These are phyloP conservation scores for Ganoderma leucocontextum DNA, from an alignment of 1,284 basidiomycete species.

Conservation along the genomic window DNA sequence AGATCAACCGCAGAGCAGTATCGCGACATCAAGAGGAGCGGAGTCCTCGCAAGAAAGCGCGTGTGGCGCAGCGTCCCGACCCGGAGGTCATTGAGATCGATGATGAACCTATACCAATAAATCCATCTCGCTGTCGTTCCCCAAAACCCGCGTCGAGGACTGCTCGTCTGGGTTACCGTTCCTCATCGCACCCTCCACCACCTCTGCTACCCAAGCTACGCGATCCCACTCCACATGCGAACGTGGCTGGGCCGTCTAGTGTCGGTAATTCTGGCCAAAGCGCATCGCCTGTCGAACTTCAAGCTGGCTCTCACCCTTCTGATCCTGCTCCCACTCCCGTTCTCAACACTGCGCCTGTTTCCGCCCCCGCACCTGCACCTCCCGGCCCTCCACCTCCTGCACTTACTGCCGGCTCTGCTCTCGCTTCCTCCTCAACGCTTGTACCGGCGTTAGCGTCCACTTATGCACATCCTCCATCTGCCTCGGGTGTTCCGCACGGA, in stretches of 20 bases:
- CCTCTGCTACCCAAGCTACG: background rate
- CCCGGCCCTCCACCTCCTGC: background rate
- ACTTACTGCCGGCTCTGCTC: background rate
- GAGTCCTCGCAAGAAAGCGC: constrained; percentile 1
- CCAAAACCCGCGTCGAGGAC: background rate
- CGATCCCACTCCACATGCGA: too few relatives aligned
- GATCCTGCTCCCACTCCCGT: background rate
- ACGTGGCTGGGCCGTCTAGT: background rate
- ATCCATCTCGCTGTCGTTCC: background rate
- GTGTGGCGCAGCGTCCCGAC: background rate
- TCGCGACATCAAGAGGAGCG: background rate
- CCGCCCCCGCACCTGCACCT: background rate
- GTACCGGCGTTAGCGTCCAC: background rate
- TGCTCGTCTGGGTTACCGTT: background rate
- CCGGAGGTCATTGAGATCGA: constrained; percentile 9
- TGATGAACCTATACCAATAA: background rate
- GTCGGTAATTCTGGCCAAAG: background rate
- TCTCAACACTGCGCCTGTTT: background rate
- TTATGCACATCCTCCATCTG: background rate
- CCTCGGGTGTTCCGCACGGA: background rate
- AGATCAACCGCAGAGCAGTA: background rate
- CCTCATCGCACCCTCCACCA: background rate
- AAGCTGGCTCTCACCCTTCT: background rate
- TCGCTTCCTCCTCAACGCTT: background rate
- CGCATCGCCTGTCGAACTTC: background rate